A percentile compares a stretch with the other conserved stretches of the same genome.
Conservation (phyloP, 345 rosid genomes). For the Dipteronia sinensis region DNA sequence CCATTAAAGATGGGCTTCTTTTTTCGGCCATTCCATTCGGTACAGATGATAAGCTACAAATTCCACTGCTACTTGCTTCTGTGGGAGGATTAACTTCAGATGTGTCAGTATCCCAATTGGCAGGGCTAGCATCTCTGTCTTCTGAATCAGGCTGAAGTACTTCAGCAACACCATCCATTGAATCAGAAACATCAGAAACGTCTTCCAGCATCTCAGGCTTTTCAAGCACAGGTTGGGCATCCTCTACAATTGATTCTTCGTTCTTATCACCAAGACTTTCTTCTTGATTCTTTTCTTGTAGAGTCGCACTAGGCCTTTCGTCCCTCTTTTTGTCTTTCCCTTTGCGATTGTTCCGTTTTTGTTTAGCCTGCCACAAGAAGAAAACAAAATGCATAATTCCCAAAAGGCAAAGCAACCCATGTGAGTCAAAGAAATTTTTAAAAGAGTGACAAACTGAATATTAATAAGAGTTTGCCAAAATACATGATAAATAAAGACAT, state of each 20-base stretch:
- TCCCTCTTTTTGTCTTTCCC: slow-evolving; percentile 81
- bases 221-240: slow-evolving; percentile 49
- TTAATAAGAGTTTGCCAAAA: background rate
- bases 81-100: slow-evolving; percentile 66
- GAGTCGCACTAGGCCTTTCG: slow-evolving; percentile 42
- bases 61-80: slow-evolving; percentile 60
- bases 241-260: slow-evolving; percentile 44
- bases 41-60: slow-evolving; percentile 52
- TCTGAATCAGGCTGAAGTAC: slow-evolving; percentile 74
- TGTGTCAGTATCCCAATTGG: slow-evolving; percentile 82
- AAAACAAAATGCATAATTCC: background rate
- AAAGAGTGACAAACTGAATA: background rate
- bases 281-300: slow-evolving; percentile 46
- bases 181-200: slow-evolving; percentile 81
- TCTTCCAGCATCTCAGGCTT: slow-evolving; percentile 70
- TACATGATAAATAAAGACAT: background rate
- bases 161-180: slow-evolving; percentile 66
- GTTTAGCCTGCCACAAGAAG: slow-evolving; percentile 62
- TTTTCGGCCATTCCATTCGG: slow-evolving; percentile 69
- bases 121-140: slow-evolving; percentile 77
- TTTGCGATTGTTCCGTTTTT: slow-evolving; percentile 82
- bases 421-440: background rate
- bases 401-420: background rate
- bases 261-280: slow-evolving; percentile 46
- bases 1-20: slow-evolving; percentile 56